Percentiles rank a stretch among this genome's conserved stretches.
These are phyloP conservation scores for Phellopilus nigrolimitatus DNA, from an alignment of 1,284 basidiomycete genomes.

Conservation along the genomic window DNA sequence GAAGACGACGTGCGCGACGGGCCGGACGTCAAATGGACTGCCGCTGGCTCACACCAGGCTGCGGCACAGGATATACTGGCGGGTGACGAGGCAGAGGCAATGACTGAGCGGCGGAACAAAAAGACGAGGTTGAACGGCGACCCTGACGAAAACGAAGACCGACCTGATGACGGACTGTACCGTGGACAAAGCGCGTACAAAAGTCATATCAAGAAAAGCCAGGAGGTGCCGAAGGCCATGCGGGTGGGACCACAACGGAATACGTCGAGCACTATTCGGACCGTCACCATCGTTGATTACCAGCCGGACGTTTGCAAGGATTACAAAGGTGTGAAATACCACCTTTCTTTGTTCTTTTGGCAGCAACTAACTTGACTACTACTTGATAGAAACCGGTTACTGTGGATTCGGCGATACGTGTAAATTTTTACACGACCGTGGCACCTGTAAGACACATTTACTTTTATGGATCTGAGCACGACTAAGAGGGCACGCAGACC, in stretches of 20 bases:
- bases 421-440: constrained; percentile 90
- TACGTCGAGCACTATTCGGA: constrained; percentile 82
- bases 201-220: constrained; percentile 76
- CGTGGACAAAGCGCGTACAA: constrained; percentile 81
- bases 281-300: constrained; percentile 95
- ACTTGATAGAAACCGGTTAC: constrained; percentile 84
- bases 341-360: constrained; percentile 7
- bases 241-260: constrained; percentile 80
- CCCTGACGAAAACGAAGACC: constrained; percentile 56
- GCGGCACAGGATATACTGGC: constrained; percentile 68
- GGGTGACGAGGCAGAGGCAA: constrained; percentile 73
- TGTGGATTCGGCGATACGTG: constrained; percentile 99
- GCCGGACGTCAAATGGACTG: constrained; percentile 76
- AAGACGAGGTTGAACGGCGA: constrained; percentile 51
- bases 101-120: constrained; percentile 59
- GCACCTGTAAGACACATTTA: constrained; percentile 59
- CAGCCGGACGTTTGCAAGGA: constrained; percentile 99
- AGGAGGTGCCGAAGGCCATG: constrained; percentile 85
- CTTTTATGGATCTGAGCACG: constrained; percentile 17
- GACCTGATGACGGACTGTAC: constrained; percentile 84
- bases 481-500: constrained; percentile 53
- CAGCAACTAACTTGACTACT: constrained; percentile 24
- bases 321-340: constrained; percentile 84
- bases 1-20: constrained; percentile 51
- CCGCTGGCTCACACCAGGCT: constrained; percentile 62